Percentiles rank a stretch among this genome's conserved stretches.
Evolutionary conservation across 148 eudicot genomes (phyloP).

Genomic region (Rheum nobile): DNA sequence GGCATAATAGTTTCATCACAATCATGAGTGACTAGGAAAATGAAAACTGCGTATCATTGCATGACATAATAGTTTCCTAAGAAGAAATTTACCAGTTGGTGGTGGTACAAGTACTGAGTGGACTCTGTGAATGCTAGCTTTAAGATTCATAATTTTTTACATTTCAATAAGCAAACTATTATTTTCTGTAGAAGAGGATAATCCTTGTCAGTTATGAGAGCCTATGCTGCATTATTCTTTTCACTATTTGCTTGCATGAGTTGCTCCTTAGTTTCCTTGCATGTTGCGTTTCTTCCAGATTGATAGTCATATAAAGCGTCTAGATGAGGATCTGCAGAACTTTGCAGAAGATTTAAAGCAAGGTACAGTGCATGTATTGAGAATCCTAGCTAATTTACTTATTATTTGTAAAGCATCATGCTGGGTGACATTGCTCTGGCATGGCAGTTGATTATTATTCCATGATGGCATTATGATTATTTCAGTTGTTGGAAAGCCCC

Average conservation of each 20-base stretch:
- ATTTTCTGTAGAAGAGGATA: background rate
- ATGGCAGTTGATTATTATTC: background rate
- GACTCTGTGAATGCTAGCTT: background rate
- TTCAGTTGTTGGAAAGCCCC: background rate
- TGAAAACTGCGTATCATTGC: background rate
- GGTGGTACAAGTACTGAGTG: background rate
- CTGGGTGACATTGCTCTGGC: background rate
- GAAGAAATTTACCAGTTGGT: background rate
- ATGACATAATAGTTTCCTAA: background rate
- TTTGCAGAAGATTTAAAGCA: constrained; percentile 96
- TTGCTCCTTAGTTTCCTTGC: background rate
- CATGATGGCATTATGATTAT: background rate
- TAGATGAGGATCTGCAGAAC: constrained; percentile 92
- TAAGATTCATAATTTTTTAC: background rate
- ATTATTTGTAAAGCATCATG: background rate
- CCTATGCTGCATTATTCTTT: background rate
- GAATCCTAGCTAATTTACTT: constrained; percentile 3
- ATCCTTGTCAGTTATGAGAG: background rate
- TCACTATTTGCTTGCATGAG: background rate
- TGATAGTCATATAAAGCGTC: constrained; percentile 95
- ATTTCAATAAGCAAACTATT: background rate
- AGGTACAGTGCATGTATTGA: constrained; percentile 34
- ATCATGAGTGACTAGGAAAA: background rate
- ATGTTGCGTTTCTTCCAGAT: constrained; percentile 42
- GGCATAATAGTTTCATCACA: background rate